Conservation (phyloP, 2,329 filamentous ascomycete species). For the Fusarium anguioides region DNA sequence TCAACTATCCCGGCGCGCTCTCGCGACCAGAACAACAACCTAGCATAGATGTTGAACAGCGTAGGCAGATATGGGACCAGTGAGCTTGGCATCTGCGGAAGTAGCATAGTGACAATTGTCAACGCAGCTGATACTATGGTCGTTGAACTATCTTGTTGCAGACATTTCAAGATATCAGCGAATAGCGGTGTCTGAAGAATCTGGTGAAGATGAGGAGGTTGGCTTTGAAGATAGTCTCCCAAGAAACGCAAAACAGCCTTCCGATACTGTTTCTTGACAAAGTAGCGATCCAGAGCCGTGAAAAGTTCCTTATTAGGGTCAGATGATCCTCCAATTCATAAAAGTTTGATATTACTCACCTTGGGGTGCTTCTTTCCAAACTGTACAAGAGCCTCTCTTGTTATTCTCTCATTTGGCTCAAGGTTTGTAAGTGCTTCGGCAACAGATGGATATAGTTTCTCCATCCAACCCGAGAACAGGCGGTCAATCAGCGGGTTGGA, state of each 20-base stretch:
- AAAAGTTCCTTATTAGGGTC: constrained; percentile 69
- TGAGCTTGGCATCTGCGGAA: constrained; percentile 82
- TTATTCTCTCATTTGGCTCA: constrained; percentile 61
- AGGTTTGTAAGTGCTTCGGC: constrained; percentile 51
- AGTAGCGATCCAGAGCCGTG: constrained; percentile 70
- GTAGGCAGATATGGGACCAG: constrained; percentile 75
- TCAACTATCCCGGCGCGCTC: constrained; percentile 57
- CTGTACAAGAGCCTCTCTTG: constrained; percentile 63
- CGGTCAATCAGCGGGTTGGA: constrained; percentile 66
- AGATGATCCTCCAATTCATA: background rate
- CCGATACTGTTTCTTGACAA: constrained; percentile 73
- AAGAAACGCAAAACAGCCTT: constrained; percentile 74
- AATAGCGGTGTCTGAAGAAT: constrained; percentile 79
- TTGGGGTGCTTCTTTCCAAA: constrained; percentile 77
- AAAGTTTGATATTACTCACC: constrained; percentile 41
- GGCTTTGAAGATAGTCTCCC: constrained; percentile 77
- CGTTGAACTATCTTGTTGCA: constrained; percentile 82
- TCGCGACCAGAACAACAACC: constrained; percentile 81
- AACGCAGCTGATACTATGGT: constrained; percentile 80
- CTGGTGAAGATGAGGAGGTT: constrained; percentile 82
- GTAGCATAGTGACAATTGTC: constrained; percentile 81
- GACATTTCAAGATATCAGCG: constrained; percentile 75
- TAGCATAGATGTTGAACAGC: constrained; percentile 84
- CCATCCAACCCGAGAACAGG: constrained; percentile 68
- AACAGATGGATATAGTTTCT: constrained; percentile 55